phyloP scores from a whole-genome alignment of 164 flowering plant genomes.

The Annona squamosa region DNA sequence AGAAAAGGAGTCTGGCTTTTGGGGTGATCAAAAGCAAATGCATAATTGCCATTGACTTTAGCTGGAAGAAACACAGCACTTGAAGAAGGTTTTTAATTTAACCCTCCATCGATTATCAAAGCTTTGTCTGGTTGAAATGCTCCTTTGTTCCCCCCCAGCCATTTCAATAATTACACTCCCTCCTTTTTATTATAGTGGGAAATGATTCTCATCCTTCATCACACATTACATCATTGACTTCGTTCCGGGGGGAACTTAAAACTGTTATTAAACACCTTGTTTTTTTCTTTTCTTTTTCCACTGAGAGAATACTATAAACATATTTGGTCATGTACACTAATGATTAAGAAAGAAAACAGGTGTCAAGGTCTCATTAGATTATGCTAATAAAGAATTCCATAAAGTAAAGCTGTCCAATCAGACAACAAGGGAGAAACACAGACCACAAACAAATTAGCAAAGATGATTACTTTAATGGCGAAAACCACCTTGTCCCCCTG shows the following conservation, averaged over 20 bases:
- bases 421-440: neutral
- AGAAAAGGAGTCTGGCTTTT: neutral
- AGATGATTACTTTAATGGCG: neutral
- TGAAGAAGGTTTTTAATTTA: constrained; percentile 4
- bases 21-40: neutral
- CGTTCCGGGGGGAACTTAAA: neutral
- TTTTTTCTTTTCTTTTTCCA: neutral
- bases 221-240: constrained; percentile 7
- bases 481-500: constrained; percentile 1
- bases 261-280: neutral
- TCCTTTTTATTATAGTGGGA: constrained; percentile 2
- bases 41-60: constrained; percentile 2
- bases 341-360: constrained; percentile 3
- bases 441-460: constrained; percentile 3
- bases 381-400: constrained; percentile 3
- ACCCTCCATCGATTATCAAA: constrained; percentile 3
- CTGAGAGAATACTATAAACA: constrained; percentile 1
- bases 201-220: constrained; percentile 5
- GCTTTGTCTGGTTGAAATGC: constrained; percentile 2
- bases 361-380: neutral
- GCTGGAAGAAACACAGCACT: constrained; percentile 2
- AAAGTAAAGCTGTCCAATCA: constrained; percentile 5
- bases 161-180: constrained; percentile 1
- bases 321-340: constrained; percentile 4
- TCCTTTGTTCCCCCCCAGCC: constrained; percentile 1